phyloP scores from a whole-genome alignment of 2,329 filamentous ascomycete genomes.

The Raffaelea albimanens region DNA sequence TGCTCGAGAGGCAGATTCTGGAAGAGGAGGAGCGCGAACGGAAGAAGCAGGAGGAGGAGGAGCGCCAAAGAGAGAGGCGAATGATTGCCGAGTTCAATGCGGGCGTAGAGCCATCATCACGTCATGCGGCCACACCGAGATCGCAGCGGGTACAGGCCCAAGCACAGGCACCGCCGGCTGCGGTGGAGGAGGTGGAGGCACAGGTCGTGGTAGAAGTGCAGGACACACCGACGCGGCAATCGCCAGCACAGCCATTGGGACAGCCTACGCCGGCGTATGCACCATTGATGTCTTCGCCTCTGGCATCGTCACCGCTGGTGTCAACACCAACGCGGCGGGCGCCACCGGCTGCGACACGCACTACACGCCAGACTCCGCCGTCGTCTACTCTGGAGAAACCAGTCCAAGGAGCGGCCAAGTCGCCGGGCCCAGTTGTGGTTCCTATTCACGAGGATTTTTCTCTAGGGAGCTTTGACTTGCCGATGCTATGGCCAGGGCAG shows the following conservation, averaged over 20 bases:
- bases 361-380: not conserved
- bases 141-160: not conserved
- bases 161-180: not conserved
- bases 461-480: too few relatives aligned
- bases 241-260: not conserved
- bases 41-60: not conserved
- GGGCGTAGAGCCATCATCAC: not conserved
- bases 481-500: too few relatives aligned
- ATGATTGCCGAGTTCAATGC: not conserved
- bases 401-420: too few relatives aligned
- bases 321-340: too few relatives aligned
- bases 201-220: not conserved
- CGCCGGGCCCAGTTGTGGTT: too few relatives aligned
- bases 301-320: too few relatives aligned
- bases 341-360: too few relatives aligned
- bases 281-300: too few relatives aligned
- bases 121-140: not conserved
- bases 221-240: not conserved
- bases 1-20: not conserved
- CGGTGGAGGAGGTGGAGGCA: not conserved
- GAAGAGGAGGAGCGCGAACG: not conserved
- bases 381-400: too few relatives aligned
- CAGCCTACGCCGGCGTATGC: too few relatives aligned
- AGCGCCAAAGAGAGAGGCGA: not conserved
- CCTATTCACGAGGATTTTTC: too few relatives aligned